Percentiles rank a stretch among this genome's conserved stretches.
phyloP scores from a whole-genome alignment of 176 grass and related monocot species.

The Stipa capillata region DNA sequence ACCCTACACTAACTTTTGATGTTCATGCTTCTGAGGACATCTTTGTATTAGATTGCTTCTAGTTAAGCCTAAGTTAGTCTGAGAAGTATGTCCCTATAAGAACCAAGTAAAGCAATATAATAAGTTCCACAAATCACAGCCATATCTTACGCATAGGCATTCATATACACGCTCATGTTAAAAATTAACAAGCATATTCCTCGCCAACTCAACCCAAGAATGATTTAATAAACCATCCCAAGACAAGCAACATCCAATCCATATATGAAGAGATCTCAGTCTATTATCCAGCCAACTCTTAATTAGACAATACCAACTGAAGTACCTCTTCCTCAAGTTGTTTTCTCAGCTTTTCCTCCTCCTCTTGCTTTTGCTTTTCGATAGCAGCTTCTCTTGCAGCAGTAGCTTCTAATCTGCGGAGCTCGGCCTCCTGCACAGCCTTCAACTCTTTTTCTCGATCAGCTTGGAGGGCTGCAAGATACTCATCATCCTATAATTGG shows the following conservation, averaged over 20 bases:
- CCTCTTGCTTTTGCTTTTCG: slow-evolving; percentile 60
- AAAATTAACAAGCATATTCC: neutral
- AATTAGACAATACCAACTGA: slow-evolving; percentile 6
- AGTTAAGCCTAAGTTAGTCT: neutral
- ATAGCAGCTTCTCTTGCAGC: slow-evolving; percentile 53
- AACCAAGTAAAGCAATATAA: neutral
- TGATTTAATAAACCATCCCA: neutral
- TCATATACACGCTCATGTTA: neutral
- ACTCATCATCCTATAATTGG: slow-evolving; percentile 75
- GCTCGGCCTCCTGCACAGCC: slow-evolving; percentile 60
- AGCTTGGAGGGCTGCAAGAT: slow-evolving; percentile 79
- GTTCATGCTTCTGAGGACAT: neutral
- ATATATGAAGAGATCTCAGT: neutral
- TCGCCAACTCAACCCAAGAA: neutral
- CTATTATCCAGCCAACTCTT: neutral
- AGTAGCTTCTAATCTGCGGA: slow-evolving; percentile 38
- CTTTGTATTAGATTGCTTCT: neutral
- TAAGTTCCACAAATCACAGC: neutral
- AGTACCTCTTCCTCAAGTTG: slow-evolving; percentile 84
- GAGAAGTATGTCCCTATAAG: neutral
- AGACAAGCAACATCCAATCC: neutral
- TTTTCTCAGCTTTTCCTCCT: slow-evolving; percentile 68
- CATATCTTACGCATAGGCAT: neutral
- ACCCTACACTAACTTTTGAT: neutral
- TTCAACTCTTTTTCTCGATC: slow-evolving; percentile 92